phyloP scores from a whole-genome alignment of 2,329 filamentous ascomycete species.

The Sphaerulina populicola region DNA sequence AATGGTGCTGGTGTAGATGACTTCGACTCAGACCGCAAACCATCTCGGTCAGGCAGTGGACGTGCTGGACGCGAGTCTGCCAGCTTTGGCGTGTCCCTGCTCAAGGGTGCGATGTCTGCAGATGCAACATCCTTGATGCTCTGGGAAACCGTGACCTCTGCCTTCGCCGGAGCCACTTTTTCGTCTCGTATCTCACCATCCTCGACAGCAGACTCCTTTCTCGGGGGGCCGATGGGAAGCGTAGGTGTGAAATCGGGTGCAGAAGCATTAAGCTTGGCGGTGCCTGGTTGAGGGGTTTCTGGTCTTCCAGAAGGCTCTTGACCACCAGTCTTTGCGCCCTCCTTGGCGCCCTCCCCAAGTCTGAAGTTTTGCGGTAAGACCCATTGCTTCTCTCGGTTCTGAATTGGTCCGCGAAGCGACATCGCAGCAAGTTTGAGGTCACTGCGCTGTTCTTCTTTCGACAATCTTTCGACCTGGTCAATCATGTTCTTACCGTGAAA shows the following conservation, averaged over 20 bases:
- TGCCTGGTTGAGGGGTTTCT: slow-evolving; percentile 37
- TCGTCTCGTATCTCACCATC: slow-evolving; percentile 65
- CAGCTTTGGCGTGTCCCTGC: slow-evolving; percentile 5
- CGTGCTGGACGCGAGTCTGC: not conserved
- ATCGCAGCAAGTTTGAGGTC: slow-evolving; percentile 67
- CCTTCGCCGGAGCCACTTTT: slow-evolving; percentile 32
- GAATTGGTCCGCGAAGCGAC: slow-evolving; percentile 62
- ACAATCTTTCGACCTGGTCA: slow-evolving; percentile 56
- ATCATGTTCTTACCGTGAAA: slow-evolving; percentile 70
- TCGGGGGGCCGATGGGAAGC: slow-evolving; percentile 29
- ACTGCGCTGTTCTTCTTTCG: slow-evolving; percentile 54
- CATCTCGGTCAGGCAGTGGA: slow-evolving; percentile 9
- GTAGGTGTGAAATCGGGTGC: slow-evolving; percentile 58
- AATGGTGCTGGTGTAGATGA: slow-evolving; percentile 20
- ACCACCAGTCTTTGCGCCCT: slow-evolving; percentile 22
- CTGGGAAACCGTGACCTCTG: slow-evolving; percentile 16
- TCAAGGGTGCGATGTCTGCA: not conserved
- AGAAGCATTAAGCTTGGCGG: slow-evolving; percentile 44
- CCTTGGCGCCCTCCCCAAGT: slow-evolving; percentile 25
- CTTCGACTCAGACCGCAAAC: slow-evolving; percentile 15
- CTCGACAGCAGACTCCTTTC: slow-evolving; percentile 40
- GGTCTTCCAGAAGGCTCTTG: slow-evolving; percentile 31
- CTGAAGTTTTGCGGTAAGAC: slow-evolving; percentile 66
- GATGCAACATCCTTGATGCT: not conserved
- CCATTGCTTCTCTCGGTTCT: slow-evolving; percentile 59